Evolutionary conservation across 139 green algal genomes (phyloP).

Genomic region (Asterochloris sp.): DNA sequence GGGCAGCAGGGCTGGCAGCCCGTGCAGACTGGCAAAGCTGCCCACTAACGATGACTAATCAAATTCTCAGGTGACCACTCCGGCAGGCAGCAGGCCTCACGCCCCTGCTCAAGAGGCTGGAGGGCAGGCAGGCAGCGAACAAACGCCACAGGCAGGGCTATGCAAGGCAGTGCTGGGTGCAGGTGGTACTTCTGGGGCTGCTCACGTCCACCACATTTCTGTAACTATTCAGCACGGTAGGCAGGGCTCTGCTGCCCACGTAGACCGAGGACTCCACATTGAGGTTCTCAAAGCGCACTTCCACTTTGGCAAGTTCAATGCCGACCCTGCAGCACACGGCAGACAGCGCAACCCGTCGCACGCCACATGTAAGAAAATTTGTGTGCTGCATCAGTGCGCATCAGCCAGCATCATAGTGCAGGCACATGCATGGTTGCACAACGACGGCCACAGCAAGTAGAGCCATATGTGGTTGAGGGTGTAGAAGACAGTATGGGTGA

Average conservation of each 20-base stretch:
- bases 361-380: too few species aligned
- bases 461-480: neutral
- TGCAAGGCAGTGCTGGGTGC: too few species aligned
- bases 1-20: neutral
- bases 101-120: too few species aligned
- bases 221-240: conserved; percentile 30
- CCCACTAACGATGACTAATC: too few species aligned
- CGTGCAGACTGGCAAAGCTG: too few species aligned
- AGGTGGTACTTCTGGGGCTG: too few species aligned
- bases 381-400: neutral
- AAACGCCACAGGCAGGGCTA: too few species aligned
- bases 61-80: too few species aligned
- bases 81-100: too few species aligned
- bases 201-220: conserved; percentile 22
- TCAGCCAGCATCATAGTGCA: neutral
- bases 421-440: neutral
- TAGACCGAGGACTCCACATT: conserved; percentile 21
- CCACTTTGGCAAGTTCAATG: conserved; percentile 4
- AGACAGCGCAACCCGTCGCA: neutral
- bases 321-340: conserved; percentile 10
- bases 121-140: too few species aligned
- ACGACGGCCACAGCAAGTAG: neutral
- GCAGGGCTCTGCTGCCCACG: conserved; percentile 23
- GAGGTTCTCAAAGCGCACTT: conserved; percentile 32
- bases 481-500: neutral